Evolutionary conservation across 2,329 filamentous ascomycete species (phyloP).

Genomic region (Trichophyton schoenleinii): DNA sequence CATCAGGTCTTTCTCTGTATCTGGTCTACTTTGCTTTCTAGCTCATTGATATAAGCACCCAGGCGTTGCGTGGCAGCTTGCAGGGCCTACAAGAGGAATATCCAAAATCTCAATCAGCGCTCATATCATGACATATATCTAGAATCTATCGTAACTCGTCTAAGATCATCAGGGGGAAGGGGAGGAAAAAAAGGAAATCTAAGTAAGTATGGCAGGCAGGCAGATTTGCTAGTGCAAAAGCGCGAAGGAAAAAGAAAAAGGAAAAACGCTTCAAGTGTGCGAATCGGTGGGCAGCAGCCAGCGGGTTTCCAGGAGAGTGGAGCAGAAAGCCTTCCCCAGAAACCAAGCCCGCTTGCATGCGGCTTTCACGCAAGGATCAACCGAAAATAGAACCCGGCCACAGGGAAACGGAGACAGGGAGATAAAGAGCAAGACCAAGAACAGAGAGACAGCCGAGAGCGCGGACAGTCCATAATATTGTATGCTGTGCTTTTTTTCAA

Average conservation of each 20-base stretch:
- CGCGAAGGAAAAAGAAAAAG: not conserved
- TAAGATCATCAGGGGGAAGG: not conserved
- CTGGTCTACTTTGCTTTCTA: constrained; percentile 68
- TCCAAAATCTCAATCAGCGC: not conserved
- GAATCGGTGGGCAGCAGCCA: not conserved
- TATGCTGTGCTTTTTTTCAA: constrained; percentile 3
- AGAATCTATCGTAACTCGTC: constrained; percentile 4
- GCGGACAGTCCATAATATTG: not conserved
- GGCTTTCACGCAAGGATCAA: not conserved
- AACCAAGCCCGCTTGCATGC: not conserved
- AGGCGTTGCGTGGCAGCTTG: constrained; percentile 79
- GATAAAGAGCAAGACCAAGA: not conserved
- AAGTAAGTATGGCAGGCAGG: not conserved
- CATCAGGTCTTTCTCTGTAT: constrained; percentile 44
- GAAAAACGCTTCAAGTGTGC: not conserved
- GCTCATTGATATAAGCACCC: constrained; percentile 65
- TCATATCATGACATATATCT: not conserved
- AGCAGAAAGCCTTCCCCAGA: not conserved
- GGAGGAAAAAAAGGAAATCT: not conserved
- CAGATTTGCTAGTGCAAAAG: not conserved
- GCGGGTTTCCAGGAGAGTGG: not conserved
- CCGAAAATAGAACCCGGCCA: not conserved
- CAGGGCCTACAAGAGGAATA: constrained; percentile 48
- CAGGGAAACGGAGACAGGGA: not conserved
- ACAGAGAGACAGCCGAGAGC: not conserved